These are phyloP conservation scores for Crotalaria pallida DNA, from an alignment of 306 rosid genomes.

Conservation along the genomic window DNA sequence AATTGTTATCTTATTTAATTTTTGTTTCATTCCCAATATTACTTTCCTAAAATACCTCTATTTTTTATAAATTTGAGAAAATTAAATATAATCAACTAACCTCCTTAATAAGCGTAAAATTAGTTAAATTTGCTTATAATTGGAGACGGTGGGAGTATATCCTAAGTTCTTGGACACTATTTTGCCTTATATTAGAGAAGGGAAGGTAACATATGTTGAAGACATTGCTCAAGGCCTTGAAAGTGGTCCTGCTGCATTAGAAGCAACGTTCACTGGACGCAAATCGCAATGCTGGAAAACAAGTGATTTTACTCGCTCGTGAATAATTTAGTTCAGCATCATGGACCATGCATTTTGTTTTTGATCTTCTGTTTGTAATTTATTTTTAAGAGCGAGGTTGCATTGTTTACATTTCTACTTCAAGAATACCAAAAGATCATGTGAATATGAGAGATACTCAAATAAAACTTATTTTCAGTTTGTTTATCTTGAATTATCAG, in stretches of 20 bases:
- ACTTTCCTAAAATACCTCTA: no score
- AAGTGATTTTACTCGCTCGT: slow-evolving; percentile 19
- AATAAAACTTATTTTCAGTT: no score
- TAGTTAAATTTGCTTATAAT: no score
- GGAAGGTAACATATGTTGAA: slow-evolving; percentile 42
- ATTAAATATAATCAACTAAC: no score
- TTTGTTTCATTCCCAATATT: no score
- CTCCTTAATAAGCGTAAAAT: no score
- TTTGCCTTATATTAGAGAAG: slow-evolving; percentile 48
- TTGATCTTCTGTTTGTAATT: not conserved
- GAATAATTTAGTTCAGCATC: not conserved
- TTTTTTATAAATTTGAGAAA: no score
- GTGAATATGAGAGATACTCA: no score
- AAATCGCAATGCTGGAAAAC: slow-evolving; percentile 31
- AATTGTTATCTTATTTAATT: no score
- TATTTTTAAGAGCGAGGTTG: not conserved
- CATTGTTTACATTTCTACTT: not conserved
- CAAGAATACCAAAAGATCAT: not conserved
- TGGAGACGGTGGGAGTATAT: no score
- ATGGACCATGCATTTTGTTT: not conserved
- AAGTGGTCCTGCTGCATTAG: slow-evolving; percentile 31
- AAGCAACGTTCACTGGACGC: slow-evolving; percentile 25
- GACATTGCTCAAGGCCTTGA: slow-evolving; percentile 30
- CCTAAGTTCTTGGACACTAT: slow-evolving; percentile 52
- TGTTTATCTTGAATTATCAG: no score